phyloP scores from a whole-genome alignment of 2,329 filamentous ascomycete genomes.

The Exophiala oligosperma region DNA sequence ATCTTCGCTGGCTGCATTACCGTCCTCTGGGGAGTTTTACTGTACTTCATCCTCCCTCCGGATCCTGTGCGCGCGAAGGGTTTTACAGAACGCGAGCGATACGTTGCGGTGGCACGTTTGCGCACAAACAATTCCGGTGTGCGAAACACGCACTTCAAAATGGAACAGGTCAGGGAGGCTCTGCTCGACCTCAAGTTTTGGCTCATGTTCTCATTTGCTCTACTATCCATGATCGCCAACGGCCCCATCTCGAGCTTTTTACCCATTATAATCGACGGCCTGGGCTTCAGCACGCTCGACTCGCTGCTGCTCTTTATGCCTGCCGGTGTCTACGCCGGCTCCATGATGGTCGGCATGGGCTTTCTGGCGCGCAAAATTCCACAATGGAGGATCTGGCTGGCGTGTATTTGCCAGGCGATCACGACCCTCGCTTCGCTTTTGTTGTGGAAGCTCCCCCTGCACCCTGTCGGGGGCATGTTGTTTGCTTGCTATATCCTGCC shows the following conservation, averaged over 20 bases:
- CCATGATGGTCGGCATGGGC: constrained; percentile 27
- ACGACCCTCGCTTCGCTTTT: constrained; percentile 45
- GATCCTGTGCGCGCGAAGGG: neutral
- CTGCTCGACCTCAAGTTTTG: constrained; percentile 62
- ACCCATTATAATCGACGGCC: constrained; percentile 68
- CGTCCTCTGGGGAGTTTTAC: neutral
- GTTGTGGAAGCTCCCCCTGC: constrained; percentile 46
- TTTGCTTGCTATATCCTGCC: constrained; percentile 53
- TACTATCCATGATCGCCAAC: constrained; percentile 70
- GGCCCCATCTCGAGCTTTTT: constrained; percentile 67
- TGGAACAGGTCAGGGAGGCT: neutral
- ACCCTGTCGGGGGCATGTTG: constrained; percentile 45
- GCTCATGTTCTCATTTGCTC: constrained; percentile 58
- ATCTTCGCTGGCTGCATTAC: constrained; percentile 64
- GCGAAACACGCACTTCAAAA: neutral
- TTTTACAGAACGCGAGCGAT: neutral
- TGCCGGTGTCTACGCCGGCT: constrained; percentile 30
- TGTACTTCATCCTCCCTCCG: neutral
- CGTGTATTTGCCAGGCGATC: constrained; percentile 40
- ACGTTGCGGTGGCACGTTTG: constrained; percentile 63
- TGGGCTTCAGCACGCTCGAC: constrained; percentile 63
- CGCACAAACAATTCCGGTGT: constrained; percentile 57
- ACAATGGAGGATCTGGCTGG: no score
- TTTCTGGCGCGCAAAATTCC: neutral
- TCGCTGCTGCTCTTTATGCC: constrained; percentile 63